Evolutionary conservation across 768 basidiomycete species (phyloP).

Genomic region (Hericium erinaceus): DNA sequence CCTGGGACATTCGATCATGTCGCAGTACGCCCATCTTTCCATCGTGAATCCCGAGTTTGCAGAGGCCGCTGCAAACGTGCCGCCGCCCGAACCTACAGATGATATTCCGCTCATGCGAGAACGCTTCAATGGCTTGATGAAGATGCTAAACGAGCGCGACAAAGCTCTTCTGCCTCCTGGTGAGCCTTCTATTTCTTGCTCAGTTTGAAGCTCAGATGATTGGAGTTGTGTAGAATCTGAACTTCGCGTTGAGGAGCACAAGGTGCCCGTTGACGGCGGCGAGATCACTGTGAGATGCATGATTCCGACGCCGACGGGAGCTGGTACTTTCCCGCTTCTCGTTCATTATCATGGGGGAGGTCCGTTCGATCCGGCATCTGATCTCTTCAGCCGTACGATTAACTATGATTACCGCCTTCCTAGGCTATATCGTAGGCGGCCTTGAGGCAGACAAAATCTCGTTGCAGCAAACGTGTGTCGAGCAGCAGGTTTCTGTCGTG

Average conservation of each 20-base stretch:
- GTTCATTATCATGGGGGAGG: not conserved
- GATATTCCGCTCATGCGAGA: not conserved
- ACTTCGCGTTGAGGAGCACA: not conserved
- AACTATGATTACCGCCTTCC: not conserved
- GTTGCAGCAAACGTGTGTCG: not conserved
- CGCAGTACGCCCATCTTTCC: not conserved
- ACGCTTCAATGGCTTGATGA: not conserved
- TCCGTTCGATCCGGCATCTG: not conserved
- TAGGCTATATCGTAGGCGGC: not conserved
- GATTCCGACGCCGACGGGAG: not conserved
- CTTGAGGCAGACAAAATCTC: not conserved
- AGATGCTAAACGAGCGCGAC: not conserved
- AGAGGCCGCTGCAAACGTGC: not conserved
- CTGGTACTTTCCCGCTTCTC: not conserved
- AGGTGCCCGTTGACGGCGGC: not conserved
- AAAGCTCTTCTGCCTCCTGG: not conserved
- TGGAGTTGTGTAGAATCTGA: not conserved
- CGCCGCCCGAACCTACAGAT: not conserved
- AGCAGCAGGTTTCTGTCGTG: not conserved
- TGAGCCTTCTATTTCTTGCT: not conserved
- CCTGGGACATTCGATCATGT: not conserved
- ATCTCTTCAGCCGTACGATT: not conserved
- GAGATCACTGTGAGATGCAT: not conserved
- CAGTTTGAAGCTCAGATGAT: not conserved
- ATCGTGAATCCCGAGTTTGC: not conserved